Evolutionary conservation across 2,329 filamentous ascomycete genomes (phyloP), one percentile per base, ranked within the genome.

Genomic region (Camptophora hylomeconis): DNA sequence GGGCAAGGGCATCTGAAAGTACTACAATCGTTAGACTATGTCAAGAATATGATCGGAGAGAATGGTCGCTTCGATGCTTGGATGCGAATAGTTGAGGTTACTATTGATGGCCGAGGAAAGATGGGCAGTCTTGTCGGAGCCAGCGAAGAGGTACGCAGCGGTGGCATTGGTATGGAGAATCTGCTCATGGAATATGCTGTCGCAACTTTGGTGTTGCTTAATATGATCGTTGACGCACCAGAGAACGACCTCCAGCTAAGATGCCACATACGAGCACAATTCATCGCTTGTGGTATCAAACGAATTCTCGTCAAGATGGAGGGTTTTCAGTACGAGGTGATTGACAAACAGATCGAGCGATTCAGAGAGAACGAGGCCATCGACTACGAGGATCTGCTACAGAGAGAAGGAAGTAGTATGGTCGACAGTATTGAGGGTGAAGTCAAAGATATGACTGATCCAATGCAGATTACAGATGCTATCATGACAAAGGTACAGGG

Each of bases 61-160:
- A 94, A 92, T 57, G 87, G 89, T 20, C 75, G 89, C 1, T 98
- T 98, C 49, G 89, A 98, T 55, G 77, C 86, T 20, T 98, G 89
- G 89, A 93, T 98, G 82, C 82, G 89, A 35, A 79, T 94, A 36
- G 87, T 95, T 22, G 89, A 95, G 57, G 87, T 95, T 45, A 95
- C 87, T 1, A 75, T 94, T 40, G 89, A 95, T 55, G 89, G 89
- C 20, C 79, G 89, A 48, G 89, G 89, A 46, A 98, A 95, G 67
- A 94, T 98, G 84, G 89, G 89, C 46, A 94, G 86, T 59, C 65
- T 95, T 45, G 89, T 98, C 16, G 89, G 89, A 41, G 89, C 89
- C 17, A 94, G 84, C 48, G 89, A 95, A 48, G 89, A 98, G 60
- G 77, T 93, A 35, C 79, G 89, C 44, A 93, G 81, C 47, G 89